Evolutionary conservation across 257 asterid species (phyloP), one percentile per base, ranked within the genome.

Genomic region (Osmanthus fragrans): DNA sequence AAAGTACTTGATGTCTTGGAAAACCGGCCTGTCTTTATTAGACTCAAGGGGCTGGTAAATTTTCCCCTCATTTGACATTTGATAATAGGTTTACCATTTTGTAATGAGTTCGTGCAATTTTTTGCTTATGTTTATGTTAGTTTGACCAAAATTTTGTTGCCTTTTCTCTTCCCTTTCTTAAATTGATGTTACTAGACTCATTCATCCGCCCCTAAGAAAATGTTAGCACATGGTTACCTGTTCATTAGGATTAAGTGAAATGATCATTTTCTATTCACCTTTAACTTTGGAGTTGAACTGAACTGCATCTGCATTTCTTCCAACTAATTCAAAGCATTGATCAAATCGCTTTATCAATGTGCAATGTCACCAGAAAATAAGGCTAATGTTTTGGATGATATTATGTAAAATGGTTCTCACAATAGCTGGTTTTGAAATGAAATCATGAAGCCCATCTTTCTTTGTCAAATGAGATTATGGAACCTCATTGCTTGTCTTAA

Each of bases 11-110:
- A 93, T 37, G 98, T 92, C 69, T 88, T 95, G 86, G 96, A 89
- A 76, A 82, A 87, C 82, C 87, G 85, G 39, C 96, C 99, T 19
- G 74, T 93, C 77, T 83, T 71, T 69, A 82, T 95, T 83, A 89
- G 87, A 84, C 97, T 93, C 23, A 87, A 86, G 86, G 98, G 99
- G 64, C 86, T 95, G 92, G 99, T 95, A 92, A 80, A 40, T 78
- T 82, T 81, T 77, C 32, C 27, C 27, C 80, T 80, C 34, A 13
- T 29, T 32, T 60, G 76, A 36, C 60, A 19, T 33, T 49, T 37
- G 67, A 15, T 76, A 36, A 40, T 76, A 42, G 25, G 60, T 68
- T 30, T 12, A 29, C 36, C 56, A 33, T 74, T 72, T 63, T 23
- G 29, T 58, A 23, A 58, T 9, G 32, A n/a, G 29, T 21, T n/a